Evolutionary conservation across 2,329 filamentous ascomycete genomes (phyloP), one percentile per base, ranked within the genome.

Genomic region (Sclerotinia trifoliorum): DNA sequence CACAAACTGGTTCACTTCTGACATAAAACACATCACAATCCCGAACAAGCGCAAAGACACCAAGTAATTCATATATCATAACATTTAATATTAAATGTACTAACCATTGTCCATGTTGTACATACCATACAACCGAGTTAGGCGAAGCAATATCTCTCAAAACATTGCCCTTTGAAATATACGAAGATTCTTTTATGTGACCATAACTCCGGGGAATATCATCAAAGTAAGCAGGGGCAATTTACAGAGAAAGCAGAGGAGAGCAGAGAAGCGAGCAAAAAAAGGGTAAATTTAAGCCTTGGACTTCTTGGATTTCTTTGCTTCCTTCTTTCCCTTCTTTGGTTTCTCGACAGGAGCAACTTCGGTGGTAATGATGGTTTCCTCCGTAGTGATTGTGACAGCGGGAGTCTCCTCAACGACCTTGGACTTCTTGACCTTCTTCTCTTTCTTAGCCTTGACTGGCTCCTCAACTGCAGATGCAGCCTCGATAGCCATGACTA

Each of bases 341-440:
- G 65, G n/a, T 48, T 73, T 74, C 67, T 73, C 70, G 51, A 64
- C 69, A 55, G 73, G 70, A 26, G 52, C 80, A 81, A 24, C 81
- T 80, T 44, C 83, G 75, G 35, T 81, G 83, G 57, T 81, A 0
- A 57, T 44, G n/a, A 32, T 39, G 39, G 57, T 63, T 24, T 57
- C 76, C 62, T 61, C 68, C 39, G n/a, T 57, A 80, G 74, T 65
- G 75, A 26, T 79, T 79, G 19, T 52, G 5, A 42, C 69, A 49
- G 51, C 60, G 66, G 64, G 60, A 44, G 66, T 69, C 24, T 69
- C 69, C 32, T 72, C 67, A 10, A 60, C 48, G 51, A 60, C 68
- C 67, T 74, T 73, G 4, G 60, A 24, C 66, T 73, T 74, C 65
- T 72, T 73, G 46, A 39, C 66, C 29, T 79, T 75, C 57, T 73